Conservation (phyloP, 345 rosid species). For the Cardamine chenopodiifolia region DNA sequence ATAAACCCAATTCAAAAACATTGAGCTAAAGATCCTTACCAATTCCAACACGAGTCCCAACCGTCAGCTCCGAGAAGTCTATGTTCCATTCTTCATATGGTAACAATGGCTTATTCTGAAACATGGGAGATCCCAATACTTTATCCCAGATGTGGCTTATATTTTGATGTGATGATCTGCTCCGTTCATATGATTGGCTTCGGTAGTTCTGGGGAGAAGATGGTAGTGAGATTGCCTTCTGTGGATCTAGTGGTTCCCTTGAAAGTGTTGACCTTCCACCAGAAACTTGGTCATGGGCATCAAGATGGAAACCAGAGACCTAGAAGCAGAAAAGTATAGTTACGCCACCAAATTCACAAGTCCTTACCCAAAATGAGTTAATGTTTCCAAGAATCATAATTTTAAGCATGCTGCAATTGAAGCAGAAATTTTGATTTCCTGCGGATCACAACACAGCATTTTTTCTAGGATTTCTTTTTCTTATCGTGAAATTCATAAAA, state of each 20-base stretch:
- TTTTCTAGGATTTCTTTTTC: not conserved
- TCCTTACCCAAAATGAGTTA: conserved; percentile 15
- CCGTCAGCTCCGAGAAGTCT: conserved; percentile 87
- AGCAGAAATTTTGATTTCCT: conserved; percentile 2
- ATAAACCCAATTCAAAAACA: conserved; percentile 13
- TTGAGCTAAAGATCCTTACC: conserved; percentile 52
- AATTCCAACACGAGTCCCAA: conserved; percentile 96
- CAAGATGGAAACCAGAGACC: conserved; percentile 67
- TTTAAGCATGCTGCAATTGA: conserved; percentile 17
- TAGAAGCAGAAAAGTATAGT: conserved; percentile 37
- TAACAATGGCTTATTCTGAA: conserved; percentile 68
- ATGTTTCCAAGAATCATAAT: conserved; percentile 20
- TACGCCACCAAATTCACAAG: conserved; percentile 26
- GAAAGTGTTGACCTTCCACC: conserved; percentile 69
- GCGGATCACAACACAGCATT: not conserved
- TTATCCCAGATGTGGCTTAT: conserved; percentile 72
- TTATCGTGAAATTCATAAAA: not conserved
- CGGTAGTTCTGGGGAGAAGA: conserved; percentile 86
- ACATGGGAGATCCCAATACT: conserved; percentile 86
- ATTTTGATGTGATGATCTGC: conserved; percentile 50
- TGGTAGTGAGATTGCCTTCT: conserved; percentile 90
- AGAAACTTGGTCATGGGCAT: conserved; percentile 60
- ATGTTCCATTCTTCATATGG: conserved; percentile 92
- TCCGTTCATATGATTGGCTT: conserved; percentile 60
- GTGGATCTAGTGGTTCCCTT: conserved; percentile 64